Percentiles rank a stretch among this genome's conserved stretches.
These are phyloP conservation scores for Candida sanyaensis DNA, from an alignment of 1,139 yeast species.

Conservation along the genomic window DNA sequence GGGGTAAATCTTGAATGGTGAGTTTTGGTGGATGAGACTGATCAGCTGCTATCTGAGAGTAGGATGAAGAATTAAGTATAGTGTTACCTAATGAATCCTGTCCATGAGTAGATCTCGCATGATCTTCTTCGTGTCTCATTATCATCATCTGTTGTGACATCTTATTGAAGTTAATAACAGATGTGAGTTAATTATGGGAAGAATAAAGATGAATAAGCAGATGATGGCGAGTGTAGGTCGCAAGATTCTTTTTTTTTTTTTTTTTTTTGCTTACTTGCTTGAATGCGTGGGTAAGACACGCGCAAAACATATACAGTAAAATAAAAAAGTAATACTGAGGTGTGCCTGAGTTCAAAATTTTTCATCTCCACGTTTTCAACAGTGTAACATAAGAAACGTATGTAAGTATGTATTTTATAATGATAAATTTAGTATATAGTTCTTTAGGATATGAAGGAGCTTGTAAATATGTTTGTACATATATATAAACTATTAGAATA, in stretches of 20 bases:
- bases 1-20: conserved; percentile 47
- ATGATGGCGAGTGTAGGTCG: background rate
- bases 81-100: conserved; percentile 23
- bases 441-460: too few species aligned
- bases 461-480: too few species aligned
- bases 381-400: too few species aligned
- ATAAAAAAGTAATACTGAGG: too few species aligned
- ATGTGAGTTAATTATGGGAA: background rate
- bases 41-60: background rate
- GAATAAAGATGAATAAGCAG: background rate
- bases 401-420: too few species aligned
- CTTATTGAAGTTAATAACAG: background rate
- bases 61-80: conserved; percentile 3
- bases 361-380: background rate
- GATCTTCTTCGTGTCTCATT: conserved; percentile 2
- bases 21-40: conserved; percentile 2
- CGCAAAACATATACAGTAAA: too few species aligned
- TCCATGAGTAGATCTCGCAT: conserved; percentile 3
- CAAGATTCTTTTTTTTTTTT: background rate
- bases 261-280: background rate
- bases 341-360: too few species aligned
- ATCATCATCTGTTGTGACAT: background rate
- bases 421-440: too few species aligned
- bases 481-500: too few species aligned
- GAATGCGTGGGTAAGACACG: background rate